Evolutionary conservation across 768 basidiomycete species (phyloP).

Genomic region (Pholiota conissans): DNA sequence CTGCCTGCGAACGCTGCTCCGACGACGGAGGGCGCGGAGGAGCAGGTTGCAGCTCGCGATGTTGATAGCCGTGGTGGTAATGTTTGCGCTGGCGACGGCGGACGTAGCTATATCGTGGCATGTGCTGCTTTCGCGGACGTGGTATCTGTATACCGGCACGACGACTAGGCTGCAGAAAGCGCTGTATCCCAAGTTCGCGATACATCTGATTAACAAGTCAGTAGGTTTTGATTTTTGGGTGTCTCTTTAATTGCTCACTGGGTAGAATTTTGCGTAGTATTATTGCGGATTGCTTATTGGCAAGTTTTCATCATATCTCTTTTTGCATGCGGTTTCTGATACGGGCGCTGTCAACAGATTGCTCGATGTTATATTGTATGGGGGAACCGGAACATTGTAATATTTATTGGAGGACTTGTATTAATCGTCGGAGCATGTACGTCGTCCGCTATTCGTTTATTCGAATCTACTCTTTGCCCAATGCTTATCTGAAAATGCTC

Average conservation of each 20-base stretch:
- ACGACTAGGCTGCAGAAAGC: not conserved
- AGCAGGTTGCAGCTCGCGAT: not conserved
- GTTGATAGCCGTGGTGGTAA: not conserved
- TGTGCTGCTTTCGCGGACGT: not conserved
- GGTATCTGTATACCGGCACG: not conserved
- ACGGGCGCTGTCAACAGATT: not conserved
- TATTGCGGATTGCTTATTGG: not conserved
- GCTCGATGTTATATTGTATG: not conserved
- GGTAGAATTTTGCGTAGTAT: too few relatives aligned
- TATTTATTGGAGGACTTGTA: not conserved
- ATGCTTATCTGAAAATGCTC: not conserved
- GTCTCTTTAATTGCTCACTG: not conserved
- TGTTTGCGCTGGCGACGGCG: not conserved
- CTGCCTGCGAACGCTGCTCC: not conserved
- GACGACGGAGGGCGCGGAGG: not conserved
- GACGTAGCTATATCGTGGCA: not conserved
- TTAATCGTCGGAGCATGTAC: not conserved
- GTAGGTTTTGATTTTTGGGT: not conserved
- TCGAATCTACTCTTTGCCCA: not conserved
- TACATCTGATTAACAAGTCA: not conserved
- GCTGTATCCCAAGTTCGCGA: not conserved
- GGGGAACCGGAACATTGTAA: not conserved
- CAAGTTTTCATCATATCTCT: not conserved
- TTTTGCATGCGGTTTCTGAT: not conserved
- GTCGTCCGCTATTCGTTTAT: not conserved